Base-by-base conservation (phyloP, 2,329 filamentous ascomycete species). In the Pseudovirgaria hyperparasitica region DNA sequence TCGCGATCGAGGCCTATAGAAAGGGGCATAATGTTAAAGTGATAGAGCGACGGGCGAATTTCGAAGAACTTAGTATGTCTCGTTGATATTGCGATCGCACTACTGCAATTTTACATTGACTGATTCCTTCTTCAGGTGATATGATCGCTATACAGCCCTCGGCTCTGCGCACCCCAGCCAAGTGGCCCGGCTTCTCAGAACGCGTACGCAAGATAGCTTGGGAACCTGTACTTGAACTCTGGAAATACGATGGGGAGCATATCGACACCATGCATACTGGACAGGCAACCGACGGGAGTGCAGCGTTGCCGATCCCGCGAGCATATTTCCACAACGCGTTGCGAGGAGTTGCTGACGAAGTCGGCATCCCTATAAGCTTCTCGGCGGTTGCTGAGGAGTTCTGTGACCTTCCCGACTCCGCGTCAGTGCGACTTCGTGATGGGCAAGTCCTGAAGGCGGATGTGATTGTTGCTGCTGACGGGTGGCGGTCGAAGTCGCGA, bases 11-110 rank as follows among this genome's bases (percentile, higher is more conserved):
- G 29, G 45, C 42, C 30, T 40, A 40, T 28, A 37, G 46, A 18
- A 44, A 46, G 25, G 46, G 46, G 9, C 41, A 45, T 26, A 25
- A 41, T 6, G 42, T 48, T n/a, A 30, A 37, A 11, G 32, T 50
- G 12, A 20, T 47, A 4, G 46, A 50, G 17, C 17, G 23, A 14
- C 17, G 22, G 22, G 10, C 22, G 12, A 8, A 12, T 8, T 8
- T 7, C 9, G 12, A 8, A 9, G n/a, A 10, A 7, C 9, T 7
- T 13, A 13, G 22, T 23, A 13, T 9, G 22, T 13, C 9, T 11
- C n/a, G 22, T 16, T 5, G 12, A 9, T 16, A 17, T 22, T 19
- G 15, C 10, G 13, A 19, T 18, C n/a, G n/a, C n/a, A n/a, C n/a
- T n/a, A n/a, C n/a, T n/a, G n/a, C n/a, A n/a, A n/a, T n/a, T n/a